A percentile compares a stretch with the other conserved stretches of the same genome.
phyloP scores from a whole-genome alignment of 768 basidiomycete genomes.

The Leucosporidium scottii region DNA sequence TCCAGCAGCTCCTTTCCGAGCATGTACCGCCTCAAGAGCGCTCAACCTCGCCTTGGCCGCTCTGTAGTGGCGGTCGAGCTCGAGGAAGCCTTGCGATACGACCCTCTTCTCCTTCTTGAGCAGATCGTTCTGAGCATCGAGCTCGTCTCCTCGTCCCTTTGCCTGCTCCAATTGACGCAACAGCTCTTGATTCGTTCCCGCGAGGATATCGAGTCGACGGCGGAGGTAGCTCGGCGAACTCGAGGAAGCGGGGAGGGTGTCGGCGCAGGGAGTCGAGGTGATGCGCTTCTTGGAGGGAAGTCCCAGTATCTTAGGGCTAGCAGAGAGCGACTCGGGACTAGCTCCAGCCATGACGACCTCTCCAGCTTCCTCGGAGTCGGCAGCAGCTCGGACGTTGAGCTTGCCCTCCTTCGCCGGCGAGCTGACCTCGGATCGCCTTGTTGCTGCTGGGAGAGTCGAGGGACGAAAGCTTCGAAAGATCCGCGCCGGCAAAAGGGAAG shows the following conservation, averaged over 20 bases:
- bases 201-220: background rate
- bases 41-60: background rate
- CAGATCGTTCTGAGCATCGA: background rate
- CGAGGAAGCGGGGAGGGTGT: background rate
- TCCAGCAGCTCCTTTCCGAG: background rate
- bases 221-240: background rate
- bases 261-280: background rate
- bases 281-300: background rate
- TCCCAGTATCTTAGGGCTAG: background rate
- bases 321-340: background rate
- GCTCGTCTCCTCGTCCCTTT: background rate
- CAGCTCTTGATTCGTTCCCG: background rate
- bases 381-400: slow-evolving; percentile 93
- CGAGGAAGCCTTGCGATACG: background rate
- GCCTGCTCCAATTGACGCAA: background rate
- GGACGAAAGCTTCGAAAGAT: too few species aligned
- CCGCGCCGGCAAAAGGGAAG: too few species aligned
- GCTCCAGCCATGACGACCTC: slow-evolving; percentile 87
- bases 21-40: background rate
- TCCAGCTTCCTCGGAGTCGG: slow-evolving; percentile 92
- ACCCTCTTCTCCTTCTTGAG: background rate
- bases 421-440: slow-evolving; percentile 70
- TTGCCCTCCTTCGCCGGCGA: slow-evolving; percentile 91
- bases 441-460: too few species aligned
- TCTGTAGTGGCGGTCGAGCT: background rate